Base-by-base conservation (phyloP, 768 basidiomycete genomes). In the Pleurotus giganteus region DNA sequence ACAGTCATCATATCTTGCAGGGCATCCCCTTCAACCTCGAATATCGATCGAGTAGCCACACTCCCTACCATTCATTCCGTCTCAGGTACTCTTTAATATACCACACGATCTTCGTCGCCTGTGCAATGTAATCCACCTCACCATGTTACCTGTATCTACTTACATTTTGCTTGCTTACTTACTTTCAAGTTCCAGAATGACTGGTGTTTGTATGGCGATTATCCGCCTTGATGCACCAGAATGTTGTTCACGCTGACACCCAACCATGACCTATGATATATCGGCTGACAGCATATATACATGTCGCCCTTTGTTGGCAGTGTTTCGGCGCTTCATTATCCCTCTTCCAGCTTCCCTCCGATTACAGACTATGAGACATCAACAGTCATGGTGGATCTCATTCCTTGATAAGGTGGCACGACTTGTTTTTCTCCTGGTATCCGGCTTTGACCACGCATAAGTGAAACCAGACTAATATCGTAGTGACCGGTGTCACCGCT, bases 1-100 rank as follows among this genome's bases (percentile, higher is more conserved):
- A 53, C 72, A 76, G 58, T 71, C 74, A 19, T 71, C 74, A n/a
- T 83, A 84, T 63, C 57, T 66, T 29, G 77, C 73, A 44, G 87
- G 86, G n/a, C 64, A 72, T 34, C 76, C 79, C 2, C 66, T 89
- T 42, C 77, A 73, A 31, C 81, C 75, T 57, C 80, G 90, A 57
- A 83, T 91, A 69, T 91, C 89, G 26, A 92, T 93, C 58, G 90
- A 93, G 67, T 92, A 65, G 75, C 58, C 27, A 27, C 15, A 32
- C 24, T 27, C 36, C 6, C 31, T 26, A 11, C 28, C n/a, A n/a
- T n/a, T n/a, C n/a, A n/a, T n/a, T n/a, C 9, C n/a, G 34, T 11
- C 9, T 9, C 2, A 36, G 9, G 34, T 36, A 41, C 39, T 19
- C 12, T 13, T 41, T 19, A 17, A 11, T 41, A 13, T 17, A n/a